phyloP scores from a whole-genome alignment of 495 filamentous ascomycete genomes.

The Penicillium cataractarum region DNA sequence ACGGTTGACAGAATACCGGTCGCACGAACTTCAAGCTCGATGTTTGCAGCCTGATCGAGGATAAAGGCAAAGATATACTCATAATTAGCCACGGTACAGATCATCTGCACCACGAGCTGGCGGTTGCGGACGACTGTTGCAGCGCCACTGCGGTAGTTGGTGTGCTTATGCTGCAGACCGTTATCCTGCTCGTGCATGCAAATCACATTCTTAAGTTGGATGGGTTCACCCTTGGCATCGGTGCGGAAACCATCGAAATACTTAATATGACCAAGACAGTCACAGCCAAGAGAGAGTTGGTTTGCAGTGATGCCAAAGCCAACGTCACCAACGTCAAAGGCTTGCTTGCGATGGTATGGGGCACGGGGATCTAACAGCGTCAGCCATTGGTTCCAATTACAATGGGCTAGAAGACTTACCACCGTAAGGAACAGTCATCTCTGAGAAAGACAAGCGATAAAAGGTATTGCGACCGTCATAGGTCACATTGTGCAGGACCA shows the following conservation, averaged over 20 bases:
- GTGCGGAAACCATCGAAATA: constrained; percentile 65
- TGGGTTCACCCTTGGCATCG: constrained; percentile 54
- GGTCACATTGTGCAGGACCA: constrained; percentile 64
- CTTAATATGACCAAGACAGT: constrained; percentile 69
- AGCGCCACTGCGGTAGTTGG: constrained; percentile 65
- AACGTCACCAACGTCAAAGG: constrained; percentile 74
- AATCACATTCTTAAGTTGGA: constrained; percentile 60
- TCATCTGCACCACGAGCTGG: constrained; percentile 70
- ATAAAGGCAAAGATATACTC: constrained; percentile 86
- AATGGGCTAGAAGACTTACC: constrained; percentile 25
- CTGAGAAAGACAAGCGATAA: constrained; percentile 73
- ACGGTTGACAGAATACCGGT: constrained; percentile 88
- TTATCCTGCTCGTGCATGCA: constrained; percentile 74
- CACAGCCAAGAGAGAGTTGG: constrained; percentile 68
- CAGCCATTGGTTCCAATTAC: neutral
- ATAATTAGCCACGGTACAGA: constrained; percentile 80
- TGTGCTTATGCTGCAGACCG: constrained; percentile 71
- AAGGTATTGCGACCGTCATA: constrained; percentile 74
- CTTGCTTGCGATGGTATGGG: constrained; percentile 70
- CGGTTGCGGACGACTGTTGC: constrained; percentile 64
- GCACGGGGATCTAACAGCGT: constrained; percentile 58
- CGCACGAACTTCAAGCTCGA: constrained; percentile 81
- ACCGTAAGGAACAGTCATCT: constrained; percentile 74
- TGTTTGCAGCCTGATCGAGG: constrained; percentile 83
- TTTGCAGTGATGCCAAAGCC: constrained; percentile 70